phyloP scores from a whole-genome alignment of 1,139 yeast genomes.

The Meyerozyma smithsonii region DNA sequence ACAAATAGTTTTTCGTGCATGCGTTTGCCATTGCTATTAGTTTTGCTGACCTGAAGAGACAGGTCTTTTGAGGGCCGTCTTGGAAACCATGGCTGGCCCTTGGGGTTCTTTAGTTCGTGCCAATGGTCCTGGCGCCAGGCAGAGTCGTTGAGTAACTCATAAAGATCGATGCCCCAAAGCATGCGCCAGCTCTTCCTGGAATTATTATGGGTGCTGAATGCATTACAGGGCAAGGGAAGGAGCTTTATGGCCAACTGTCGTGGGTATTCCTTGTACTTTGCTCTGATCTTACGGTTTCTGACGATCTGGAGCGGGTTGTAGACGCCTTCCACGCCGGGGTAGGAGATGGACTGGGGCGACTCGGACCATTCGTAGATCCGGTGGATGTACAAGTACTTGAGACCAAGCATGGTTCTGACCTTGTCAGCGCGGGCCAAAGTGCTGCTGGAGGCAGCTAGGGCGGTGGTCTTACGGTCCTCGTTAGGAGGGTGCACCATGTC shows the following conservation, averaged over 20 bases:
- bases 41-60: constrained; percentile 5
- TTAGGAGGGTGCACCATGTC: constrained; percentile 9
- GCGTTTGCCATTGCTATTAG: constrained; percentile 5
- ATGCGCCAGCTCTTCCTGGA: constrained; percentile 31
- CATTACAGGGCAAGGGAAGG: constrained; percentile 50
- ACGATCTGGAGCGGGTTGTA: constrained; percentile 81
- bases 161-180: constrained; percentile 65
- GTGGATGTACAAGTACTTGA: constrained; percentile 47
- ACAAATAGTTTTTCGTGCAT: constrained; percentile 10
- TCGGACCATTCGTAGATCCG: constrained; percentile 22
- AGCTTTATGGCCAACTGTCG: constrained; percentile 29
- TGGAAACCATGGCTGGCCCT: constrained; percentile 61
- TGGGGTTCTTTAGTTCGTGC: constrained; percentile 50
- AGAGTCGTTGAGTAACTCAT: constrained; percentile 58
- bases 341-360: constrained; percentile 15
- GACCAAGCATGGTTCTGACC: constrained; percentile 46
- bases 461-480: constrained; percentile 8
- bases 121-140: constrained; percentile 68
- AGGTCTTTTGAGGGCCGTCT: constrained; percentile 4
- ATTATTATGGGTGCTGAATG: constrained; percentile 40
- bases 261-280: constrained; percentile 41
- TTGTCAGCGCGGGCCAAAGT: constrained; percentile 49
- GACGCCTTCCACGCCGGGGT: constrained; percentile 55
- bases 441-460: constrained; percentile 24
- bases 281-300: constrained; percentile 57